A percentile compares a stretch with the other conserved stretches of the same genome.
These are phyloP conservation scores for Lagerstroemia speciosa DNA, from an alignment of 345 rosid genomes.

Conservation along the genomic window DNA sequence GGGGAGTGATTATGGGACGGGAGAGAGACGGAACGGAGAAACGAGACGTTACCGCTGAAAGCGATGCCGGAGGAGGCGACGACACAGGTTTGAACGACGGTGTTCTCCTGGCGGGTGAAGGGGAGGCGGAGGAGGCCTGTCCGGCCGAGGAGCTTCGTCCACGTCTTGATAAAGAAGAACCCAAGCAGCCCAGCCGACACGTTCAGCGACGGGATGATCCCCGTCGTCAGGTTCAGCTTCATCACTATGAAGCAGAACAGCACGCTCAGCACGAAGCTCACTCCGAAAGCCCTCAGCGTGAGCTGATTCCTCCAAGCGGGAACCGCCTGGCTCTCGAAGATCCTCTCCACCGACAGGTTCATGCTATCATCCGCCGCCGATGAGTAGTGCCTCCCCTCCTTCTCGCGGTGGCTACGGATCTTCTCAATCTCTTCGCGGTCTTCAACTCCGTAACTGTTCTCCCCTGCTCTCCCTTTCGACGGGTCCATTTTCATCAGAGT, in stretches of 20 bases:
- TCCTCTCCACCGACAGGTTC: slow-evolving; percentile 13
- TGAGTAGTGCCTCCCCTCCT: neutral
- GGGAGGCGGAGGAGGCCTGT: slow-evolving; percentile 14
- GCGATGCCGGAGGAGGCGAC: slow-evolving; percentile 19
- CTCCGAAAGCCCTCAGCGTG: slow-evolving; percentile 12
- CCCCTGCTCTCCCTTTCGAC: neutral
- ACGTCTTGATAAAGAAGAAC: slow-evolving; percentile 18
- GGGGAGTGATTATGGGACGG: no score
- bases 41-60: slow-evolving; percentile 4
- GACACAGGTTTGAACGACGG: slow-evolving; percentile 23
- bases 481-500: neutral
- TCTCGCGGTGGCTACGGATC: neutral
- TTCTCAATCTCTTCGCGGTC: neutral
- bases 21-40: neutral
- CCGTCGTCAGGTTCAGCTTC: slow-evolving; percentile 15
- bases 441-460: neutral
- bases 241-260: slow-evolving; percentile 18
- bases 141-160: slow-evolving; percentile 9
- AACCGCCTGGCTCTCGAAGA: slow-evolving; percentile 12
- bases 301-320: slow-evolving; percentile 19
- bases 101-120: slow-evolving; percentile 22
- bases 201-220: slow-evolving; percentile 15
- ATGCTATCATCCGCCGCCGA: neutral
- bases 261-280: slow-evolving; percentile 15
- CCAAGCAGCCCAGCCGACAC: slow-evolving; percentile 20